Evolutionary conservation across 768 basidiomycete species (phyloP), one percentile per base, ranked within the genome.

Genomic region (Boletellus ananiceps): DNA sequence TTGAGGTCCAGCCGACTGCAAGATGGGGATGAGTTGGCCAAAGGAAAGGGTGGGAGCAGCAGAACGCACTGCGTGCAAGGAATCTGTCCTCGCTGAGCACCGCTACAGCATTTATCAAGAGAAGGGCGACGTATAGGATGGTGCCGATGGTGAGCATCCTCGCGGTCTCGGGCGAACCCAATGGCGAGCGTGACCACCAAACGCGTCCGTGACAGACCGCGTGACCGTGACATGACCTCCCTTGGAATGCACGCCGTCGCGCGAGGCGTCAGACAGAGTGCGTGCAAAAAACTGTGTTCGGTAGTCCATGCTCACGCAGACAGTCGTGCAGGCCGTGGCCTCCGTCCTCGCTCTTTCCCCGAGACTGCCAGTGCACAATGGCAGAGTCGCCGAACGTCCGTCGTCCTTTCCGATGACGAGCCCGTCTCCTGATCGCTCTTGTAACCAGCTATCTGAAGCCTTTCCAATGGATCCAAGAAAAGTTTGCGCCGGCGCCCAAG

Each of bases 51-150:
- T 25, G 42, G 35, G 44, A 47, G 36, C 23, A 49, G 8, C 42
- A 35, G 49, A 48, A 78, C 87, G 59, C 64, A 95, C 93, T 93
- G 65, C 85, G 77, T 18, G 93, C 87, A 47, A 99, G 83, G 70
- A 99, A 99, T 7, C 95, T 81, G 60, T 99, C 95, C 70, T 99
- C 95, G 61, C 84, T 95, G 54, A 99, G 77, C 50, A 99, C 85
- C 8, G 95, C 95, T 67, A 98, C 82, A 39, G 93, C 91, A 68
- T 99, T 98, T 59, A 93, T 82, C 64, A 97, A 74, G 37, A 99
- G 82, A 19, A 99, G 76, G 21, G 82, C 74, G 48, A 93, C 86
- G 74, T 96, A 92, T 58, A 97, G 71, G 56, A 96, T 79, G 14
- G 79, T 79, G 35, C 88, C 88, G 39, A 90, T 70, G 50, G 76